A percentile compares a stretch with the other conserved stretches of the same genome.
Conservation (phyloP, 306 rosid genomes). For the Cicer bijugum region DNA sequence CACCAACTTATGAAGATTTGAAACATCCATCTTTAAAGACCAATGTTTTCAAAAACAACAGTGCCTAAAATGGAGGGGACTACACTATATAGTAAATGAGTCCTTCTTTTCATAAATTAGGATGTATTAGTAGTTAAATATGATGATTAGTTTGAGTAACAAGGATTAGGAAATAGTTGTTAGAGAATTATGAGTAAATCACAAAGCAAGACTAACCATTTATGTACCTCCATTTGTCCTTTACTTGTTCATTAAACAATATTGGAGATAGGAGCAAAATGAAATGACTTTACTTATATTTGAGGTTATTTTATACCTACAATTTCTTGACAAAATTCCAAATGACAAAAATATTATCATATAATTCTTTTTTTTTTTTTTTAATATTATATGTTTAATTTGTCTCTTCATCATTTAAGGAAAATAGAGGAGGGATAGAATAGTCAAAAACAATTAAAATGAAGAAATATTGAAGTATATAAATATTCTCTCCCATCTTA, state of each 20-base stretch:
- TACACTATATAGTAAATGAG: conserved; percentile 41
- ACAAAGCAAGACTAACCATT: conserved; percentile 54
- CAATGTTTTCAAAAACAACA: conserved; percentile 18
- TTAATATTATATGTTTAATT: not conserved
- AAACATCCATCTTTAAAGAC: conserved; percentile 49
- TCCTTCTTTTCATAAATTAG: conserved; percentile 11
- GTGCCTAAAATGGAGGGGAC: conserved; percentile 45
- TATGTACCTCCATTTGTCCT: conserved; percentile 57
- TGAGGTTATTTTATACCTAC: conserved; percentile 43
- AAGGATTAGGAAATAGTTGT: conserved; percentile 56
- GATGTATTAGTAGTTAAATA: conserved; percentile 41
- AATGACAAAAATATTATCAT: conserved; percentile 44
- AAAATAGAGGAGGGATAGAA: conserved; percentile 34
- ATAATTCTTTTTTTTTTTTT: too few species aligned
- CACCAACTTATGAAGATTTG: conserved; percentile 56
- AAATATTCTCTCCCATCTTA: too few species aligned
- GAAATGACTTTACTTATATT: conserved; percentile 41
- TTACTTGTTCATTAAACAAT: conserved; percentile 40
- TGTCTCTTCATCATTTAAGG: conserved; percentile 28
- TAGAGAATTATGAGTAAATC: conserved; percentile 55
- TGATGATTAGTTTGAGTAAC: conserved; percentile 44
- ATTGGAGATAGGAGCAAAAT: not conserved
- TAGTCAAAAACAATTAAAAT: conserved; percentile 45
- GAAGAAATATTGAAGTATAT: not conserved
- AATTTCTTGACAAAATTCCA: conserved; percentile 5